Base-by-base conservation (phyloP, 768 basidiomycete genomes). In the Terana coerulea region DNA sequence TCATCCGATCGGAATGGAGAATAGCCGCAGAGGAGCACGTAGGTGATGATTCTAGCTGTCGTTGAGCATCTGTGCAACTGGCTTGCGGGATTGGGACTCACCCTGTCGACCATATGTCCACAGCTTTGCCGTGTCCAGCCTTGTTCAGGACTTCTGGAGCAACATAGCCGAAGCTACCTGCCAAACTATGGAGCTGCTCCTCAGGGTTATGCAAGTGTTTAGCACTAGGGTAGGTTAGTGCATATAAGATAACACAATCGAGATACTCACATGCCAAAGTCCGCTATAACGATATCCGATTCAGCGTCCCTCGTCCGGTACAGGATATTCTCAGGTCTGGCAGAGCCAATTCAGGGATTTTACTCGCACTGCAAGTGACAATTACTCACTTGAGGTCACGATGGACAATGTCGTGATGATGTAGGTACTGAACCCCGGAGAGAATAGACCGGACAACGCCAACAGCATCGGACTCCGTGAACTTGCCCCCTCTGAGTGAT, bases 61-160 rank as follows among this genome's bases (percentile, higher is more conserved):
- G 14, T 31, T 26, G 15, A 29, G 12, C 30, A 24, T 28, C 24
- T 31, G 30, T 12, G 11, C 5, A 24, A n/a, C 4, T 50, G 25
- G 15, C 17, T 28, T 8, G n/a, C 28, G 17, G 12, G 24, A 1
- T 15, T 21, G 26, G 15, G 3, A 68, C 81, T 33, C 57, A 91
- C 91, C 95, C 97, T 4, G 84, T 85, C 25, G 87, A 84, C 97
- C 97, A 98, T 15, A 97, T 69, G 67, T 98, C 97, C 5, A 97
- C 95, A 3, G 90, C 82, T 64, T 91, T 93, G 39, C 93, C 85
- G 62, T 99, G 95, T 0, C 91, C 91, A n/a, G 75, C 67, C 58
- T 87, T 83, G 53, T 77, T 79, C 24, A 94, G 70, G 5, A 94
- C 88, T 62, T 94, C 91, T 0, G 95, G 95, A 1, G 97, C 95